Evolutionary conservation across 2,329 filamentous ascomycete species (phyloP).

Genomic region (Emergomyces africanus): DNA sequence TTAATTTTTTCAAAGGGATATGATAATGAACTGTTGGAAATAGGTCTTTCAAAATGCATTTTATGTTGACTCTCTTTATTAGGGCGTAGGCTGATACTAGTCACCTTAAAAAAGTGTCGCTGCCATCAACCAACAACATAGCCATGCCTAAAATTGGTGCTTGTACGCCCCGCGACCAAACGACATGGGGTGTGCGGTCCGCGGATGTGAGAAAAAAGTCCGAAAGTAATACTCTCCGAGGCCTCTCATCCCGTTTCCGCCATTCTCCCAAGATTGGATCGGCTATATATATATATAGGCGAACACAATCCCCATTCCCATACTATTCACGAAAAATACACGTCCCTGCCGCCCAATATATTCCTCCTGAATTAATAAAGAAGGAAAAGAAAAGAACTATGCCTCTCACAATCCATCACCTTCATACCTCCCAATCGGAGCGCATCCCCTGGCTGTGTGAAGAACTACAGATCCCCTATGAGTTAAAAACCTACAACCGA

Average conservation of each 20-base stretch:
- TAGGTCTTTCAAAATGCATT: no score
- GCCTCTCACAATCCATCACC: slow-evolving; percentile 38
- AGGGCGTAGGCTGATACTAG: no score
- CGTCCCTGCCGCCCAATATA: background rate
- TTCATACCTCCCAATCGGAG: slow-evolving; percentile 49
- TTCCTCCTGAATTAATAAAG: background rate
- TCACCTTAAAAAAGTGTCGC: no score
- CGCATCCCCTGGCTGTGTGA: slow-evolving; percentile 53
- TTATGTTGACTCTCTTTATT: no score
- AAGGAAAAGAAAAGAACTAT: background rate
- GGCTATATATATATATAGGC: background rate
- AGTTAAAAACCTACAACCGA: slow-evolving; percentile 35
- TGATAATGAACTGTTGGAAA: no score
- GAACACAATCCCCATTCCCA: background rate
- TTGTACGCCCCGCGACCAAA: background rate
- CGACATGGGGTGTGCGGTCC: background rate
- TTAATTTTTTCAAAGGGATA: no score
- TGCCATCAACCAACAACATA: no score
- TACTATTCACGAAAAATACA: background rate
- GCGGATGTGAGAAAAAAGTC: background rate
- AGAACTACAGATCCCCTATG: slow-evolving; percentile 47
- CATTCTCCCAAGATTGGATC: background rate
- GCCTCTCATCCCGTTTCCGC: background rate
- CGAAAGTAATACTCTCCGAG: background rate
- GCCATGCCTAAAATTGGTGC: background rate